A percentile compares a stretch with the other conserved stretches of the same genome.
These are phyloP conservation scores for Eucalyptus polyanthemos DNA, from an alignment of 345 rosid genomes.

Conservation along the genomic window DNA sequence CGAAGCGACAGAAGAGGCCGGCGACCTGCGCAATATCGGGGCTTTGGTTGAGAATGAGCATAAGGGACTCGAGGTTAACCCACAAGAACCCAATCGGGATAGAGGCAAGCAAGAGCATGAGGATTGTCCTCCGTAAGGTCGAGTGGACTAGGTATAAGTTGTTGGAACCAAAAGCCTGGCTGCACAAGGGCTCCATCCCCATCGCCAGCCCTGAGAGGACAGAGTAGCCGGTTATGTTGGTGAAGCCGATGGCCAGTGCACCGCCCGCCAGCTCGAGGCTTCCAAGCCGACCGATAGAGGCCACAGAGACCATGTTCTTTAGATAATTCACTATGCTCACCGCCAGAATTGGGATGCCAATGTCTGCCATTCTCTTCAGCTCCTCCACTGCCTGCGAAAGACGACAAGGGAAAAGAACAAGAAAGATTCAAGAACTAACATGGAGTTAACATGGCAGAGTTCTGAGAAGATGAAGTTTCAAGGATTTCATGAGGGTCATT, in stretches of 20 bases:
- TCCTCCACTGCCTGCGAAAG: constrained; percentile 54
- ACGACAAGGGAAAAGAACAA: neutral
- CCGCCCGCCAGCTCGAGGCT: constrained; percentile 92
- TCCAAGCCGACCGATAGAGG: constrained; percentile 83
- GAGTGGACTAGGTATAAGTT: constrained; percentile 33
- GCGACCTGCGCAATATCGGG: constrained; percentile 57
- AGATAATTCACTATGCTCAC: constrained; percentile 62
- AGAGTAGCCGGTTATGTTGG: constrained; percentile 90
- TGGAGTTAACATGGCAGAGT: neutral
- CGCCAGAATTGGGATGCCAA: constrained; percentile 66
- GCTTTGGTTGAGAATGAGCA: constrained; percentile 57
- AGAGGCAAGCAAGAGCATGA: constrained; percentile 50
- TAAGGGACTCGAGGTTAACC: constrained; percentile 57
- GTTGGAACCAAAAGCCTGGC: constrained; percentile 81
- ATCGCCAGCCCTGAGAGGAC: constrained; percentile 77
- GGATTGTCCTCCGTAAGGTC: constrained; percentile 49
- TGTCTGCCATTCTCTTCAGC: constrained; percentile 47
- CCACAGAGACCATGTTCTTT: constrained; percentile 66
- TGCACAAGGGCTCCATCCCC: constrained; percentile 90
- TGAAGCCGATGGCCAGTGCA: constrained; percentile 81
- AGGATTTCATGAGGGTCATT: neutral
- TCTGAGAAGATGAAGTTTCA: neutral
- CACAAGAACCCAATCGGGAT: constrained; percentile 55
- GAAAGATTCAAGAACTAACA: neutral
- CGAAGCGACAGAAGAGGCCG: constrained; percentile 44